Evolutionary conservation across 768 basidiomycete genomes (phyloP).

Genomic region (Cystofilobasidium ferigula): DNA sequence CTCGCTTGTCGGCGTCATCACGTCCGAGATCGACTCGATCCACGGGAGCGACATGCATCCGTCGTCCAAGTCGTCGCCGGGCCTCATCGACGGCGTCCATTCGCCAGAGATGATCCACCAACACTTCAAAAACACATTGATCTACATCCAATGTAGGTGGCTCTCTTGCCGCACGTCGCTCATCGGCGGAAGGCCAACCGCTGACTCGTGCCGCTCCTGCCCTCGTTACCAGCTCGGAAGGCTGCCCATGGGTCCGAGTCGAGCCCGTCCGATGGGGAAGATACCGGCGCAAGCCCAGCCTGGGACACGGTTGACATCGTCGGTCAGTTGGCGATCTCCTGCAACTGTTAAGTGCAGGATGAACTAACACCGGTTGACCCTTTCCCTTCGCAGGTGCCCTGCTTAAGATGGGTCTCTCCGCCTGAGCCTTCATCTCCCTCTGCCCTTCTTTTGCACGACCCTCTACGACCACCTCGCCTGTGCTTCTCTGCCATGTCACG

Average conservation of each 20-base stretch:
- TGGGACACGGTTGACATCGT: constrained; percentile 26
- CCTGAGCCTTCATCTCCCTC: background rate
- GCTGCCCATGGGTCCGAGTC: constrained; percentile 4
- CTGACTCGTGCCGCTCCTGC: background rate
- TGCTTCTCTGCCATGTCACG: background rate
- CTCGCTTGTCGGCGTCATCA: constrained; percentile 88
- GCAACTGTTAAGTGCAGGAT: too few species aligned
- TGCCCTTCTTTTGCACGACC: background rate
- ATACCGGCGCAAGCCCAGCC: background rate
- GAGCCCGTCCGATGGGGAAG: background rate
- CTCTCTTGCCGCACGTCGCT: background rate
- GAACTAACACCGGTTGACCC: too few species aligned
- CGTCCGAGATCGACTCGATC: constrained; percentile 84
- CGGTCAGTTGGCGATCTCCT: too few species aligned
- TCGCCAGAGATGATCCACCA: constrained; percentile 82
- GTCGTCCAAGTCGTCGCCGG: constrained; percentile 64
- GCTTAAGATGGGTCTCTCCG: constrained; percentile 21
- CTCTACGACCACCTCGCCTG: background rate
- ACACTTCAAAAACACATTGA: constrained; percentile 84
- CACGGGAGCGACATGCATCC: constrained; percentile 78
- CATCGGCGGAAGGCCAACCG: too few species aligned
- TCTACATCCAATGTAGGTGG: constrained; percentile 53
- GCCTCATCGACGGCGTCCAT: constrained; percentile 81
- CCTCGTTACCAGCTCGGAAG: constrained; percentile 14
- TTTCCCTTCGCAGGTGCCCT: constrained; percentile 16